Evolutionary conservation across 164 flowering plant genomes (phyloP).

Genomic region (Platanus orientalis): DNA sequence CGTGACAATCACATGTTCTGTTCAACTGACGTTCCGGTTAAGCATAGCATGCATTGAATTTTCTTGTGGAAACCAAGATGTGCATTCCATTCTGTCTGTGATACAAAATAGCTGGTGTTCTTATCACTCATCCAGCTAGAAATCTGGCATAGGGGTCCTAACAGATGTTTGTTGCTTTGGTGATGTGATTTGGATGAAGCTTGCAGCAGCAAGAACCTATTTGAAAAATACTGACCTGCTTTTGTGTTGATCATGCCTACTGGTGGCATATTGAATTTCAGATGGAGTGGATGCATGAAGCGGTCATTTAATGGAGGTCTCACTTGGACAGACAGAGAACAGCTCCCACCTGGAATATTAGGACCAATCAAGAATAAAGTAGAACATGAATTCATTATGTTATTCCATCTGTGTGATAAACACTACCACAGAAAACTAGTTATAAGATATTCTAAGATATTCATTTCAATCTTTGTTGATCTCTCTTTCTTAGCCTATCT

Average conservation of each 20-base stretch:
- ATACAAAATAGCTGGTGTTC: not conserved
- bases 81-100: no score
- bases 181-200: not conserved
- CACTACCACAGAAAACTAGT: not conserved
- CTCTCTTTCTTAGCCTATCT: conserved; percentile 54
- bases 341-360: conserved; percentile 93
- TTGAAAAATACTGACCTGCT: not conserved
- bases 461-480: not conserved
- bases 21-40: no score
- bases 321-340: conserved; percentile 84
- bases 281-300: conserved; percentile 97
- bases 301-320: conserved; percentile 73
- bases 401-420: not conserved
- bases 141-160: not conserved
- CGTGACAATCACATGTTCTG: not conserved
- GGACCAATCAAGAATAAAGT: conserved; percentile 96
- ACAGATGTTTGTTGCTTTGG: not conserved
- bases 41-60: no score
- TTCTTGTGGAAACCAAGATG: no score
- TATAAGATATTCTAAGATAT: conserved; percentile 1
- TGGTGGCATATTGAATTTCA: conserved; percentile 17
- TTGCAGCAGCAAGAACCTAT: not conserved
- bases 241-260: not conserved
- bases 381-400: conserved; percentile 1
- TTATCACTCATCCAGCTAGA: not conserved